Evolutionary conservation across 331 rosid genomes (phyloP).

Genomic region (Rosa hybrid): DNA sequence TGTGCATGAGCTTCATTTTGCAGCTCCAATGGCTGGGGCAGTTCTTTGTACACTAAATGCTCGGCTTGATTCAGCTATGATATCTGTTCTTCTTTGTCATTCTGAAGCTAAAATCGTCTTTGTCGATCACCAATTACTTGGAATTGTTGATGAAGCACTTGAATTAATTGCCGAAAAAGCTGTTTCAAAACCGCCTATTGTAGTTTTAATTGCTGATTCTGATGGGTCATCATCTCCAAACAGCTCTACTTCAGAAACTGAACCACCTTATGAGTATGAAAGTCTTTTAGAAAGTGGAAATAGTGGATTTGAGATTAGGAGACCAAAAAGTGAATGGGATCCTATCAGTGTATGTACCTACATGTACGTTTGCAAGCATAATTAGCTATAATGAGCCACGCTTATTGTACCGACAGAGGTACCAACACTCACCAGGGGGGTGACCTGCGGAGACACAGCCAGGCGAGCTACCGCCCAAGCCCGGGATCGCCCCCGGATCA

Average conservation of each 20-base stretch:
- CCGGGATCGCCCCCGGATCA: no score
- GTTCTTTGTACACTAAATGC: constrained; percentile 65
- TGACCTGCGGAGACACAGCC: no score
- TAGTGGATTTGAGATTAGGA: constrained; percentile 38
- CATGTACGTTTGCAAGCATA: no score
- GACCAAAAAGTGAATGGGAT: constrained; percentile 60
- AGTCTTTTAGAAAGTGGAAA: constrained; percentile 34
- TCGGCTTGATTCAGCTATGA: constrained; percentile 54
- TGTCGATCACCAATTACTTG: constrained; percentile 57
- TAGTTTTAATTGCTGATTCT: constrained; percentile 50
- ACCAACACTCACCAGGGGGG: no score
- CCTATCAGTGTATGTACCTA: constrained; percentile 57
- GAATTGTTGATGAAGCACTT: constrained; percentile 47
- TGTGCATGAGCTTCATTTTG: constrained; percentile 76
- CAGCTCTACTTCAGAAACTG: constrained; percentile 14
- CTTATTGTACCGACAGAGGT: no score
- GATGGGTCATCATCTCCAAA: constrained; percentile 19
- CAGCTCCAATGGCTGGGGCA: constrained; percentile 82
- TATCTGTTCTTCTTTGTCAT: constrained; percentile 47
- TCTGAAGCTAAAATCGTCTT: constrained; percentile 64
- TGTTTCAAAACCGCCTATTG: constrained; percentile 32
- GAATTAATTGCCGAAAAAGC: constrained; percentile 35
- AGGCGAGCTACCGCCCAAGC: no score
- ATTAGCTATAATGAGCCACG: no score
- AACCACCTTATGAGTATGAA: constrained; percentile 48